Evolutionary conservation across 331 rosid species (phyloP), one percentile per base, ranked within the genome.

Genomic region (Cydonia oblonga): DNA sequence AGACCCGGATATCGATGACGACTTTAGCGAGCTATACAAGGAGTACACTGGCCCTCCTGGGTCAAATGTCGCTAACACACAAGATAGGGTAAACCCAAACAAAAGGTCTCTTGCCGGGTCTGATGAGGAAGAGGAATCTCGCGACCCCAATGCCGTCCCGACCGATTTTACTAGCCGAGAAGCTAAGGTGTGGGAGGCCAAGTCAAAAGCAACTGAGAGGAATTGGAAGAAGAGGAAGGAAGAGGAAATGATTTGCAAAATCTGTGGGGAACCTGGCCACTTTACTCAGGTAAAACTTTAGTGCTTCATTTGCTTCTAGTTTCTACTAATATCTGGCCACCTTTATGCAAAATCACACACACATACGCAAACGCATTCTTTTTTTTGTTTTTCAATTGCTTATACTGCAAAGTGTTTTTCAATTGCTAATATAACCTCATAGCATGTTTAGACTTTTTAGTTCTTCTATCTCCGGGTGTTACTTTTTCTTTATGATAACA

Each of bases 181-280:
- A 83, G 99, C 99, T 6, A 95, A 95, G 89, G 93, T 95, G 61
- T 95, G 99, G 99, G 96, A 95, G 83, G 99, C 99, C 40, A 95
- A 95, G 89, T 95, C 99, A 1, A 95, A 95, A 85, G 99, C 99
- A 46, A 91, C 97, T 0, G 99, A 95, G 87, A 89, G 97, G 85
- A 95, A 89, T 79, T 95, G 99, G 99, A 95, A 95, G 88, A 95
- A 95, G 81, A 87, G 97, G 69, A 95, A 95, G 79, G 99, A 95
- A 66, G 99, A 95, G 79, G 99, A 95, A 87, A 82, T 95, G 96
- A 90, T 95, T 57, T 95, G 99, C 84, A 95, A 91, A 84, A 84
- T 91, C 6, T 95, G 99, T 38, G 99, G 99, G 69, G 96, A 88
- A 79, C 87, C 96, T 0, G 99, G 99, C 66, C 99, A 95, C 85